Percentiles rank a stretch among this genome's conserved stretches.
phyloP scores from a whole-genome alignment of 1,139 yeast genomes.

The Geotrichum reessii region DNA sequence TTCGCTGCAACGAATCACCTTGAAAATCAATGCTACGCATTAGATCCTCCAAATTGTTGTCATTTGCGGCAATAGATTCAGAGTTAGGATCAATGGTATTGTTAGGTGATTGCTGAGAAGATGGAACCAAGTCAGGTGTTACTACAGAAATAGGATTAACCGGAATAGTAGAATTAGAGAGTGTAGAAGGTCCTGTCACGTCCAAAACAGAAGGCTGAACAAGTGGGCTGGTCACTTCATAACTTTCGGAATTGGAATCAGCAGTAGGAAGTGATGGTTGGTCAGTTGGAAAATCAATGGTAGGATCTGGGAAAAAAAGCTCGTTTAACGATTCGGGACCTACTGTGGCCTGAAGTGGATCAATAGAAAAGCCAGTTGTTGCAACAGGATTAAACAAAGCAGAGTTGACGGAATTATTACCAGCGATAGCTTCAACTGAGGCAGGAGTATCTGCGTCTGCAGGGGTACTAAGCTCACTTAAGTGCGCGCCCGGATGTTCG shows the following conservation, averaged over 20 bases:
- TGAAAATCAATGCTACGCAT: constrained; percentile 30
- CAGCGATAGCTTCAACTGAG: not conserved
- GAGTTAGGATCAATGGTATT: not conserved
- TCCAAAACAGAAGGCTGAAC: constrained; percentile 6
- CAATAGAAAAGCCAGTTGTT: constrained; percentile 1
- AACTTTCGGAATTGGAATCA: not conserved
- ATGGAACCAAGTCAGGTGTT: not conserved
- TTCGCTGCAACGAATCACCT: constrained; percentile 32
- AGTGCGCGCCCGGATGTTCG: not conserved
- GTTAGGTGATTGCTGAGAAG: not conserved
- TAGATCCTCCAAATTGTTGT: constrained; percentile 27
- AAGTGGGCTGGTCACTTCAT: constrained; percentile 8
- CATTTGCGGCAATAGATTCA: not conserved
- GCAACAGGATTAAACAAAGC: constrained; percentile 7
- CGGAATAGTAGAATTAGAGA: constrained; percentile 15
- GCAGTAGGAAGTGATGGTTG: not conserved
- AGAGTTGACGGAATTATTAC: not conserved
- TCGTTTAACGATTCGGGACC: not conserved
- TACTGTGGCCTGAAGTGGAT: not conserved
- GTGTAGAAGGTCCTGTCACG: not conserved
- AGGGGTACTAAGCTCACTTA: not conserved
- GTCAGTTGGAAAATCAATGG: not conserved
- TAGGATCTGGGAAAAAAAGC: not conserved
- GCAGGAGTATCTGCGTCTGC: constrained; percentile 19
- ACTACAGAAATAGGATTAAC: constrained; percentile 16